Percentiles rank a stretch among this genome's conserved stretches.
Evolutionary conservation across 768 basidiomycete genomes (phyloP).

Genomic region (Russula ochroleuca): DNA sequence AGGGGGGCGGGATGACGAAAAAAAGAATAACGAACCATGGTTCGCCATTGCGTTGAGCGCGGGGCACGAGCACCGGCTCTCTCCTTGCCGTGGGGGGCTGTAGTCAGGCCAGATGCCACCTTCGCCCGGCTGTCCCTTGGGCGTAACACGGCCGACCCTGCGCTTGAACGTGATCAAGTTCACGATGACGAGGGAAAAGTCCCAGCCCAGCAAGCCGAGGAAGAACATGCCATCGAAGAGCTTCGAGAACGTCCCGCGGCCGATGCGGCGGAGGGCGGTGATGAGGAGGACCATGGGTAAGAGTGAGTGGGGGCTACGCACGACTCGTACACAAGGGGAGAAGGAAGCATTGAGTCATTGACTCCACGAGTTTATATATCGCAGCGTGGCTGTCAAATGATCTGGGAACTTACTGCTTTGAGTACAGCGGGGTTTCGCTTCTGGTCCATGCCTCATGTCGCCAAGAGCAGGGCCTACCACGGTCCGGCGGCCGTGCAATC

Average conservation of each 20-base stretch:
- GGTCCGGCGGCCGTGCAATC: too few species aligned
- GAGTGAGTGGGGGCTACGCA: background rate
- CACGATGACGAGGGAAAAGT: conserved; percentile 45
- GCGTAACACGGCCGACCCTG: conserved; percentile 52
- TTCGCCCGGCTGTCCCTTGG: conserved; percentile 50
- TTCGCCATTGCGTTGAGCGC: conserved; percentile 79
- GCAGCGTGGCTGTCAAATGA: background rate
- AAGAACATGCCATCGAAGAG: conserved; percentile 16
- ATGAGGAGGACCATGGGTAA: conserved; percentile 12
- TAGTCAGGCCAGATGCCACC: conserved; percentile 69
- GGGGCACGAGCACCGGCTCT: conserved; percentile 71
- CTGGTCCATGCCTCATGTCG: too few species aligned
- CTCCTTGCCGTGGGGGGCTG: conserved; percentile 50
- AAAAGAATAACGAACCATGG: conserved; percentile 49
- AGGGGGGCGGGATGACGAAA: too few species aligned
- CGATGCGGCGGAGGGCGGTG: conserved; percentile 23
- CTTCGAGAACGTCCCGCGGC: conserved; percentile 4
- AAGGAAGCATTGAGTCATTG: background rate
- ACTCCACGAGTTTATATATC: background rate
- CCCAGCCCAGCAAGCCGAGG: conserved; percentile 44
- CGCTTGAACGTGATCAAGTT: conserved; percentile 51
- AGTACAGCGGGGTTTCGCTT: background rate
- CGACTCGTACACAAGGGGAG: background rate
- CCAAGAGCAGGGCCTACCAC: too few species aligned
- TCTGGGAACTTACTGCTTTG: conserved; percentile 13